Evolutionary conservation across 805 yeast species (phyloP).

Genomic region (Barnettozyma siamensis): DNA sequence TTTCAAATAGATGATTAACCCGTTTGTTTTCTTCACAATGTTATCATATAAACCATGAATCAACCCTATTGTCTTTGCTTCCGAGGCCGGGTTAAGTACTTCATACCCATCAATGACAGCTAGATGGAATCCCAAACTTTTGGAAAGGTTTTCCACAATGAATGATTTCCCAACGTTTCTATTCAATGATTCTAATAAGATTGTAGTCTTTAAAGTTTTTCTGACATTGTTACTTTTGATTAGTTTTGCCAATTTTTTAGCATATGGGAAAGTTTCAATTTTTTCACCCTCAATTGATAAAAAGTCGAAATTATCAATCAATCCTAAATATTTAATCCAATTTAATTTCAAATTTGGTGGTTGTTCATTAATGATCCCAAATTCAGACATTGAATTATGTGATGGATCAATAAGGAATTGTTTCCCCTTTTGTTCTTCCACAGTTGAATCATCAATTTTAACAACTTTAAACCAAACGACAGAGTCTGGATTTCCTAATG

Average conservation of each 20-base stretch:
- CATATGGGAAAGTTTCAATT: constrained; percentile 38
- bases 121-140: constrained; percentile 58
- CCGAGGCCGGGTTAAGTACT: constrained; percentile 62
- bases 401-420: constrained; percentile 62
- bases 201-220: constrained; percentile 48
- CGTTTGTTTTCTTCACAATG: constrained; percentile 39
- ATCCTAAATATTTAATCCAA: constrained; percentile 43
- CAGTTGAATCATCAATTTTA: constrained; percentile 33
- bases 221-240: constrained; percentile 43
- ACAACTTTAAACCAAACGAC: constrained; percentile 83
- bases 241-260: constrained; percentile 45
- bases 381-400: constrained; percentile 60
- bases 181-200: constrained; percentile 61
- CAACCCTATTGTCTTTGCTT: constrained; percentile 71
- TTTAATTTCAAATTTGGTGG: constrained; percentile 23
- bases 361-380: constrained; percentile 47
- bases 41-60: constrained; percentile 73
- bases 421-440: constrained; percentile 15
- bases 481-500: constrained; percentile 59
- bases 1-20: constrained; percentile 50
- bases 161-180: constrained; percentile 79
- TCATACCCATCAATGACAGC: constrained; percentile 68
- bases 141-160: constrained; percentile 48
- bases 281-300: constrained; percentile 12
- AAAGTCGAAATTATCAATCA: constrained; percentile 38